Base-by-base conservation (phyloP, 1,139 yeast genomes). In the Yamadazyma aaseri region DNA sequence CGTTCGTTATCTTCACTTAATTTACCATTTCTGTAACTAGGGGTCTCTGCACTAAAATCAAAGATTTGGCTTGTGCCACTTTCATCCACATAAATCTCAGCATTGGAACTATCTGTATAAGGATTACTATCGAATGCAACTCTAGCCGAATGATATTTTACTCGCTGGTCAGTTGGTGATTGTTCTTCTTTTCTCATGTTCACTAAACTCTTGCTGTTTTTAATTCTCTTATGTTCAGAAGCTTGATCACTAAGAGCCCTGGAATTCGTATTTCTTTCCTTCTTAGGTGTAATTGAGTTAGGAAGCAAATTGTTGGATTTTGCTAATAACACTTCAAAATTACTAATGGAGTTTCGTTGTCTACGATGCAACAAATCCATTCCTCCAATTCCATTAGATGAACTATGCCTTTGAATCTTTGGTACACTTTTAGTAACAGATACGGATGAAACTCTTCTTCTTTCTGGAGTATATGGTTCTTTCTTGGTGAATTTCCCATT, bases 121-220 rank as follows among this genome's bases (percentile, higher is more conserved):
- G 68, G 69, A 41, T 62, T 63, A 11, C 44, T 44, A 6, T 46
- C 43, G 24, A 42, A 41, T 21, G 34, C 44, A 0, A 63, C 59
- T 29, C 65, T 41, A 20, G 56, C 63, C 9, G 50, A 39, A 31
- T 51, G 54, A 31, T 52, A 58, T 25, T 48, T 51, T n/a, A 50
- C 29, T 24, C 42, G 38, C 24, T 43, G 45, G 17, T 35, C 34
- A n/a, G 36, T 39, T 12, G 40, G 43, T 26, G 35, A 37, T 25
- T 45, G 36, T 9, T 40, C 41, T 4, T 31, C 35, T 20, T 34
- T 30, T 10, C 30, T 31, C 25, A 22, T 22, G 12, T 11, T 22
- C 25, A 22, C 12, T 1, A 71, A 60, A 36, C 71, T 64, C 42
- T 50, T 56, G 0, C 71, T 67, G 32, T 64, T 63, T 4, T 67